Percentiles rank a stretch among this genome's conserved stretches.
Conservation (phyloP, 2,329 filamentous ascomycete genomes). For the Leptosphaerulina australis region DNA sequence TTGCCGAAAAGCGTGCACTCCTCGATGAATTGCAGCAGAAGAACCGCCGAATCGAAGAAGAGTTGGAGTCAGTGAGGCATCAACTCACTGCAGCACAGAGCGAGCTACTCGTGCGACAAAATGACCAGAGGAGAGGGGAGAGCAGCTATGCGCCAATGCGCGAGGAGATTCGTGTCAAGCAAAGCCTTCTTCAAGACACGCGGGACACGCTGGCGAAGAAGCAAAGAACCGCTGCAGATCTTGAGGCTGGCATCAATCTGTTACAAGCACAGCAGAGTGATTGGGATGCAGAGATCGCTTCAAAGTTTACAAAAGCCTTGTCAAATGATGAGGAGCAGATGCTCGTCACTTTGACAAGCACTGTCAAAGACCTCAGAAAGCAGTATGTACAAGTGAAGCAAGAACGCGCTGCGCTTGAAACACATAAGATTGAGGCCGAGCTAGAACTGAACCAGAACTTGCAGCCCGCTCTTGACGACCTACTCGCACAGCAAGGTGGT, state of each 20-base stretch:
- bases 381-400: constrained; percentile 77
- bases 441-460: constrained; percentile 89
- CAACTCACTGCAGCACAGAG: constrained; percentile 86
- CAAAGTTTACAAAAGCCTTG: constrained; percentile 91
- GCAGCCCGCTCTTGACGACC: constrained; percentile 82
- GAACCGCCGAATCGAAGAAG: constrained; percentile 67
- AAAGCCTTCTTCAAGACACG: constrained; percentile 74
- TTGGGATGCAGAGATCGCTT: constrained; percentile 79
- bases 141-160: constrained; percentile 81
- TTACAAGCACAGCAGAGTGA: constrained; percentile 76
- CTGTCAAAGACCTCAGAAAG: constrained; percentile 75
- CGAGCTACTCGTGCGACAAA: constrained; percentile 81
- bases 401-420: constrained; percentile 77
- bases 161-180: constrained; percentile 76
- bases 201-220: constrained; percentile 76
- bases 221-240: constrained; percentile 65
- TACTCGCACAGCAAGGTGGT: constrained; percentile 57
- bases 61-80: constrained; percentile 82
- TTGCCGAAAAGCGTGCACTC: constrained; percentile 75
- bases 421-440: constrained; percentile 81
- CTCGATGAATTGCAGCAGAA: constrained; percentile 71
- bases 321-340: constrained; percentile 80
- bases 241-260: constrained; percentile 64
- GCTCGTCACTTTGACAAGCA: constrained; percentile 71
- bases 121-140: constrained; percentile 77